Base-by-base conservation (phyloP, 495 filamentous ascomycete species). In the Sphaerosporella brunnea region DNA sequence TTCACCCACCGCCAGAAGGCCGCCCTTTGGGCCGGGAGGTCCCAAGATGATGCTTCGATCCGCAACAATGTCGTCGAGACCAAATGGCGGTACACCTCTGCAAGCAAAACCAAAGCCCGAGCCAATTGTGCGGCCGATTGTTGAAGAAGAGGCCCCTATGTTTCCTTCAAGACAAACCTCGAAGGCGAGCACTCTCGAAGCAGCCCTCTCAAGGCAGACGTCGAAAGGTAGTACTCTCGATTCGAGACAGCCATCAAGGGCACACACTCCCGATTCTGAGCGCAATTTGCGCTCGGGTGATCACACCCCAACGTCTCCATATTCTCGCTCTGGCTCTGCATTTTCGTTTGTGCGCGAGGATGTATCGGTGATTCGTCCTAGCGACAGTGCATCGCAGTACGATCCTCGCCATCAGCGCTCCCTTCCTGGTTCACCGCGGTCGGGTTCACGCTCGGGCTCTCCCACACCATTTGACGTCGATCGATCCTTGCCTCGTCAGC, bases 11-110 rank as follows among this genome's bases (percentile, higher is more conserved):
- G 43, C 43, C 8, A 25, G 43, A 13, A 43, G 26, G n/a, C 43
- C 43, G 1, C 43, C 43, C 9, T 46, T 46, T 23, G 43, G 43
- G 5, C 15, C 25, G 8, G 39, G 39, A 15, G 21, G 30, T 15
- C 16, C 32, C 8, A 48, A 39, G 45, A 37, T 26, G 34, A n/a
- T 48, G 2, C 35, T 48, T 15, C 32, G 45, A 16, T 8, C 45
- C 5, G 45, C 45, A 38, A 48, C 45, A n/a, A 48, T 48, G 45
- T 48, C 45, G 21, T 48, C 45, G n/a, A 8, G 45, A 39, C 21
- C 13, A 20, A 20, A 13, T 2, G 45, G 34, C 18, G 45, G 34
- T 16, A 26, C 40, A 11, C 40, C 40, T n/a, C n/a, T n/a, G n/a
- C n/a, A n/a, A n/a, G n/a, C n/a, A n/a, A n/a, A n/a, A 11, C 40